Evolutionary conservation across 73 alveolate genomes (phyloP).

Genomic region (Tetrahymena thermophila): DNA sequence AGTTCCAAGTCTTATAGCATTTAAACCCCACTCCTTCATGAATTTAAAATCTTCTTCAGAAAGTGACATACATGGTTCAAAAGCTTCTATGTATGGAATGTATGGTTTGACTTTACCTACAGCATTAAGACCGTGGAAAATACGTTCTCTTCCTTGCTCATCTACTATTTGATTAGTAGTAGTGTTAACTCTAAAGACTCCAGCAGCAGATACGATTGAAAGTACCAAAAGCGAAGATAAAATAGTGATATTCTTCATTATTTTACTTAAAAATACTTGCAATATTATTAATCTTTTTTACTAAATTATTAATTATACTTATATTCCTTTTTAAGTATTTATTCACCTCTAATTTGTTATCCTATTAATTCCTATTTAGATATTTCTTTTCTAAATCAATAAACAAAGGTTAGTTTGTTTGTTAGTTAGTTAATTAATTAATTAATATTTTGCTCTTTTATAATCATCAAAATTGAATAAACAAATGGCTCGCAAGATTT

Average conservation of each 20-base stretch:
- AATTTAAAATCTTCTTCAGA: slow-evolving; percentile 7
- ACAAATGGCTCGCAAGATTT: neutral
- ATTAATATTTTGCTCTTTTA: neutral
- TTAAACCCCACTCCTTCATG: slow-evolving; percentile 29
- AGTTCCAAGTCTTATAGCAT: slow-evolving; percentile 33
- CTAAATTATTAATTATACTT: too few relatives aligned
- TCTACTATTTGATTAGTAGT: neutral
- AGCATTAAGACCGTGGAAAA: slow-evolving; percentile 32
- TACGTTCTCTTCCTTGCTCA: slow-evolving; percentile 9
- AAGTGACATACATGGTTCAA: slow-evolving; percentile 30
- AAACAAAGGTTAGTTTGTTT: too few relatives aligned
- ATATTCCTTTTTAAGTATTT: neutral
- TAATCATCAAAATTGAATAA: neutral
- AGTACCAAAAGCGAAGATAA: neutral
- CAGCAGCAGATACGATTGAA: neutral
- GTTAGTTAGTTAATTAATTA: too few relatives aligned
- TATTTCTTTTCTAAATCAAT: too few relatives aligned
- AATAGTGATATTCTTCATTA: neutral
- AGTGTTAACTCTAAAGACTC: neutral
- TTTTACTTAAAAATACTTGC: neutral
- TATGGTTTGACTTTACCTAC: slow-evolving; percentile 29
- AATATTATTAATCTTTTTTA: too few relatives aligned
- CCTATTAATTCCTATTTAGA: neutral
- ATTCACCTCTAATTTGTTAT: neutral
- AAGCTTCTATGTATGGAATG: slow-evolving; percentile 6